These are phyloP conservation scores for Adansonia grandidieri DNA, from an alignment of 441 rosid species.

Conservation along the genomic window DNA sequence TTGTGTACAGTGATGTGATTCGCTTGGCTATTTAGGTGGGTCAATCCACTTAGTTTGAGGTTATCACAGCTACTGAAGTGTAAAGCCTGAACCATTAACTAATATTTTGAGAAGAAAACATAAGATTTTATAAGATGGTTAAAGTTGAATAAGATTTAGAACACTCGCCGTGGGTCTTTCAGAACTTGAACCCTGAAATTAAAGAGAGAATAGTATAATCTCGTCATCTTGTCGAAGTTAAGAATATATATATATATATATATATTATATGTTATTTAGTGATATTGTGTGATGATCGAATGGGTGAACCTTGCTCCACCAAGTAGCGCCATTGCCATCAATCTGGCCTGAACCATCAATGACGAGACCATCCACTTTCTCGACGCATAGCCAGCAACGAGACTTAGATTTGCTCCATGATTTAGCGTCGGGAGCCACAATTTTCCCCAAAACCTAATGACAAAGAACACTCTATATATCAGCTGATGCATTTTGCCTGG, in stretches of 20 bases:
- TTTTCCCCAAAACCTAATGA: conserved; percentile 35
- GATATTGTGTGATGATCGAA: too few species aligned
- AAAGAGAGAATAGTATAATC: neutral
- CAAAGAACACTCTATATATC: neutral
- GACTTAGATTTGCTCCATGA: neutral
- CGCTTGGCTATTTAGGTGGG: conserved; percentile 2
- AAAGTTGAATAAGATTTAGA: neutral
- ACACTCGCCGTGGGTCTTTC: neutral
- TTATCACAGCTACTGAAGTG: conserved; percentile 17
- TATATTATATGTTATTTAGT: too few species aligned
- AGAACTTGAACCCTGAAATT: neutral
- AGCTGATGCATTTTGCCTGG: too few species aligned
- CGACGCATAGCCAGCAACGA: conserved; percentile 33
- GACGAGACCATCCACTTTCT: conserved; percentile 23
- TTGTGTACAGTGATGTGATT: neutral
- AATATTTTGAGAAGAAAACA: neutral
- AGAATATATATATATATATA: too few species aligned
- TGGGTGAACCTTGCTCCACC: conserved; percentile 36
- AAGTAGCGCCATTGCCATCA: conserved; percentile 38
- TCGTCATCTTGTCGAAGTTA: neutral
- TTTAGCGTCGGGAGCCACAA: conserved; percentile 28
- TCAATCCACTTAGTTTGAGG: conserved; percentile 16
- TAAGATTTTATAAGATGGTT: too few species aligned
- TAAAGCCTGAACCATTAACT: conserved; percentile 16
- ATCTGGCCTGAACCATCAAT: conserved; percentile 37